phyloP scores from a whole-genome alignment of 192 early-diverging fungal genomes.

The Geranomyces michiganensis region DNA sequence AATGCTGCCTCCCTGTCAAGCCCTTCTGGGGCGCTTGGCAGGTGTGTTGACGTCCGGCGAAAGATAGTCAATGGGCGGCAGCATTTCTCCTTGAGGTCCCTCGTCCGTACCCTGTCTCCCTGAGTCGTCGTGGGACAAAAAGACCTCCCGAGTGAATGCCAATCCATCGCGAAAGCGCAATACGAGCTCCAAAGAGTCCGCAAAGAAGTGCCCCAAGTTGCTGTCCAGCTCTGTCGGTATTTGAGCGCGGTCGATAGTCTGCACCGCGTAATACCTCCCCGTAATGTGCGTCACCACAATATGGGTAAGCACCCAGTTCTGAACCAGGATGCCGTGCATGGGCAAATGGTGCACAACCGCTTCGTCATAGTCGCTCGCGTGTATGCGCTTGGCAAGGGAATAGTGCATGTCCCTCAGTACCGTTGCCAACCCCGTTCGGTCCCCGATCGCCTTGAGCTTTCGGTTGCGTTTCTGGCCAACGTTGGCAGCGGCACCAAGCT shows the following conservation, averaged over 20 bases:
- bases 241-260: neutral
- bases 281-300: neutral
- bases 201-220: neutral
- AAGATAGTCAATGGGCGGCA: no score
- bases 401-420: neutral
- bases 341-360: neutral
- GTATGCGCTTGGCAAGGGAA: no score
- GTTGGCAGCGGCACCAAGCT: no score
- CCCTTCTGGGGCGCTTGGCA: no score
- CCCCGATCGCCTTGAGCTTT: neutral
- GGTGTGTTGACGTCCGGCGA: no score
- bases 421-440: neutral
- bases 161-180: conserved; percentile 3
- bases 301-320: neutral
- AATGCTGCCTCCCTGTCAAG: no score
- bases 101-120: no score
- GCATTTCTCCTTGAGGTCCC: no score
- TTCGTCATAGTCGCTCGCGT: neutral
- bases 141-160: neutral
- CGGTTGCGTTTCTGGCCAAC: no score
- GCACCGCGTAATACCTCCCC: neutral
- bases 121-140: no score
- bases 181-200: neutral
- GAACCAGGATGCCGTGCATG: neutral
- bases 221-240: neutral